A percentile compares a stretch with the other conserved stretches of the same genome.
These are phyloP conservation scores for Mikania micrantha DNA, from an alignment of 129 eudicot genomes.

Conservation along the genomic window DNA sequence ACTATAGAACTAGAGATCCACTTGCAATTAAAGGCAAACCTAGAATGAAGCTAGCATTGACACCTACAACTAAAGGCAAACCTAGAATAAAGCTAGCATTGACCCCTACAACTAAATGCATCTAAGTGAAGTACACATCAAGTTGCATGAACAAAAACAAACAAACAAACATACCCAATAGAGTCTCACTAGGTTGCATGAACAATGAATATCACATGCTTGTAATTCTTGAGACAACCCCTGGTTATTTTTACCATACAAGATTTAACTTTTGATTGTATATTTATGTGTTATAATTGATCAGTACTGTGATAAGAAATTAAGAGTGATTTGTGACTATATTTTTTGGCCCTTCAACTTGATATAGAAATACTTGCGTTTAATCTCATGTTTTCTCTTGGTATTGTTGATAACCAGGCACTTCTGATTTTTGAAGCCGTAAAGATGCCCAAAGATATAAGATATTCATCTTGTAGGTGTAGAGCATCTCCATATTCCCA, in stretches of 20 bases:
- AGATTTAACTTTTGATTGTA: background rate
- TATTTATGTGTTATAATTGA: background rate
- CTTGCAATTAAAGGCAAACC: no score
- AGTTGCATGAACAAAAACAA: no score
- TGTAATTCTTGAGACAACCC: background rate
- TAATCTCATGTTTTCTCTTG: background rate
- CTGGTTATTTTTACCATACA: background rate
- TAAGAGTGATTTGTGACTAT: no score
- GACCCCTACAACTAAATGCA: no score
- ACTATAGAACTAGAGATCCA: no score
- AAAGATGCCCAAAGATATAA: constrained; percentile 53
- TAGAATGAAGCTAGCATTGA: no score
- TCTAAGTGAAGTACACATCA: no score
- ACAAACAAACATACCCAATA: no score
- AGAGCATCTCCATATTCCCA: constrained; percentile 49
- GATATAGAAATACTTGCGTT: background rate
- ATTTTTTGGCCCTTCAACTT: background rate
- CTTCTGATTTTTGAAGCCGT: background rate
- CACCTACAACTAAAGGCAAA: no score
- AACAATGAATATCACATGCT: background rate
- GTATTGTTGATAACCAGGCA: constrained; percentile 4
- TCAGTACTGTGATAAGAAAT: no score
- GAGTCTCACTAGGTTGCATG: no score
- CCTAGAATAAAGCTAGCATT: no score
- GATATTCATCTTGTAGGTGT: constrained; percentile 36